phyloP scores from a whole-genome alignment of 179 eudicot species.

The Silene vulgaris region DNA sequence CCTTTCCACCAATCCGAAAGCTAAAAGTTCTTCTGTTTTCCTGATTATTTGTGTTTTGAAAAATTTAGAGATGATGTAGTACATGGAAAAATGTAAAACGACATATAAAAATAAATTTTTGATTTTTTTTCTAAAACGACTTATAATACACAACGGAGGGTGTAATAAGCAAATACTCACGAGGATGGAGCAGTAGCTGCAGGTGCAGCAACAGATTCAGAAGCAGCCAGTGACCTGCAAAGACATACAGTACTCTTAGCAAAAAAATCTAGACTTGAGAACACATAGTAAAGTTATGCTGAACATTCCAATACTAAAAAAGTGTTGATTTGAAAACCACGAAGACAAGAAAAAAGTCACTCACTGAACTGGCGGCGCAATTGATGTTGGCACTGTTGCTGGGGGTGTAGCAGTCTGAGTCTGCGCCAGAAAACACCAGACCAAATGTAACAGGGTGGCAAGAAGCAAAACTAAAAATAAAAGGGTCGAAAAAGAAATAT shows the following conservation, averaged over 20 bases:
- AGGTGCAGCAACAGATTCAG: constrained; percentile 41
- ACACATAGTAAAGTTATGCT: not conserved
- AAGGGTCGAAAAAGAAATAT: not conserved
- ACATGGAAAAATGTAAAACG: too few relatives aligned
- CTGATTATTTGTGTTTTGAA: too few relatives aligned
- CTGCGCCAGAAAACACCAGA: constrained; percentile 33
- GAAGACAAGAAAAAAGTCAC: constrained; percentile 24
- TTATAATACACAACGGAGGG: too few relatives aligned
- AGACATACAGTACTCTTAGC: not conserved
- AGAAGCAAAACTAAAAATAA: not conserved
- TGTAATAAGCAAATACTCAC: constrained; percentile 41
- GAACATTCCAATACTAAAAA: not conserved
- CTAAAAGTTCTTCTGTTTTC: too few relatives aligned
- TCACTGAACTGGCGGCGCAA: constrained; percentile 54
- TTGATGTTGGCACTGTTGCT: constrained; percentile 32
- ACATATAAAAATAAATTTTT: too few relatives aligned
- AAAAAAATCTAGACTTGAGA: not conserved
- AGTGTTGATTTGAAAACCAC: not conserved
- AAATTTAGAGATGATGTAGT: not conserved
- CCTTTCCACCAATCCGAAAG: too few relatives aligned
- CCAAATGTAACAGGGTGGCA: constrained; percentile 1
- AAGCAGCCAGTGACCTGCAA: constrained; percentile 48
- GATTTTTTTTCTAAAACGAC: too few relatives aligned
- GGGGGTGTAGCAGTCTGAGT: constrained; percentile 40
- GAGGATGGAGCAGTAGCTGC: constrained; percentile 36